Evolutionary conservation across 148 eudicot genomes (phyloP), one percentile per base, ranked within the genome.

Genomic region (Camellia lanceoleosa): DNA sequence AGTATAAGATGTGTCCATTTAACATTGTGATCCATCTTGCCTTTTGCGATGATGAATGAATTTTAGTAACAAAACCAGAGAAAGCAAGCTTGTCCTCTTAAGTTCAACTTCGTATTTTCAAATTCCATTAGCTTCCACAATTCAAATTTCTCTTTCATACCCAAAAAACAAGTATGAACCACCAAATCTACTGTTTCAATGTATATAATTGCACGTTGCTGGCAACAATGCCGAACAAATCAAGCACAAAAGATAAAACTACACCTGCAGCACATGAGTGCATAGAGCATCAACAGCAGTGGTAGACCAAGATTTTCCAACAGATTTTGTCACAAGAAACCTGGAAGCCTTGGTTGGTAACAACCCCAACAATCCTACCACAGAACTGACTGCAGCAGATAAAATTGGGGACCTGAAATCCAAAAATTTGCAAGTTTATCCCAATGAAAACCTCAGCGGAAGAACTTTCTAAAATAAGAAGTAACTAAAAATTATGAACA

Each of bases 241-340:
- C 79, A 63, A 76, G 52, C 47, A 74, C 42, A 52, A 23, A 75
- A 55, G 62, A 56, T 10, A 43, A 79, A 46, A 72, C 9, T 80
- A 68, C 79, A 93, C 97, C 94, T 91, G 85, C 52, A 95, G 80
- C 70, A 93, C 82, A 80, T 87, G 87, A 62, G 89, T 83, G 83
- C 88, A 87, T 72, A 91, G 81, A 83, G 93, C 89, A 70, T 89
- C 90, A 79, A 95, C 79, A 41, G 96, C 97, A 76, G 89, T 78
- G 65, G 88, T 68, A 80, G 93, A 90, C 97, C 98, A 95, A 46
- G 93, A 84, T 71, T 75, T 90, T 54, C 96, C 98, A 16, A 95
- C 13, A 43, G 89, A 88, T 69, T 76, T 87, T 85, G 78, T 88
- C 81, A 89, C 92, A 68, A 95, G 76, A 83, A 85, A 87, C 69